phyloP scores from a whole-genome alignment of 2,329 filamentous ascomycete genomes.

The Claviceps fusiformis region DNA sequence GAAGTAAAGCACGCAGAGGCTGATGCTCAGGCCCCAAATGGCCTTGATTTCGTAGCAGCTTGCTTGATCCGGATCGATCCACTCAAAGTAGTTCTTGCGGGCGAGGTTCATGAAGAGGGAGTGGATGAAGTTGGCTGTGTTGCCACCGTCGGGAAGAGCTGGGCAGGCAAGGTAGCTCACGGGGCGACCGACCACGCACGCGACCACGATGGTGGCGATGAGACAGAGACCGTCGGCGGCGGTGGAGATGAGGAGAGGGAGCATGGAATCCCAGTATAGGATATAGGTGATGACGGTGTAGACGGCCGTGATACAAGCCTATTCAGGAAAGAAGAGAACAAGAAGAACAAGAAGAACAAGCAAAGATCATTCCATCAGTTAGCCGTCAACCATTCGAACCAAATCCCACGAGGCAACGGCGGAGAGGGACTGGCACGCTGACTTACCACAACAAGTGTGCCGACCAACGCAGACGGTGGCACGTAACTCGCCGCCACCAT shows the following conservation, averaged over 20 bases:
- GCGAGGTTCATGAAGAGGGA: constrained; percentile 27
- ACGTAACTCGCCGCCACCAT: constrained; percentile 54
- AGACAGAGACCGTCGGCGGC: constrained; percentile 55
- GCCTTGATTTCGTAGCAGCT: constrained; percentile 78
- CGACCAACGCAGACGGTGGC: constrained; percentile 61
- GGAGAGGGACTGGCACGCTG: not conserved
- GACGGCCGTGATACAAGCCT: constrained; percentile 67
- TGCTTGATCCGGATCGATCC: constrained; percentile 37
- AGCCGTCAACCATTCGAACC: not conserved
- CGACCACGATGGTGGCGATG: constrained; percentile 64
- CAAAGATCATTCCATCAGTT: not conserved
- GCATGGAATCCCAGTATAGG: constrained; percentile 63
- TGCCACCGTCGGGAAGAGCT: constrained; percentile 27
- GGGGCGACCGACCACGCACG: constrained; percentile 65
- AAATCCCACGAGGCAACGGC: too few relatives aligned
- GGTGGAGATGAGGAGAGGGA: constrained; percentile 58
- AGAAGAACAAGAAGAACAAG: not conserved
- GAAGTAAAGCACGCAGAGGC: constrained; percentile 58
- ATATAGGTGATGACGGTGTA: constrained; percentile 73
- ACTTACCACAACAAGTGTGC: constrained; percentile 67
- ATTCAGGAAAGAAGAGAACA: not conserved
- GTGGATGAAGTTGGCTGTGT: constrained; percentile 30
- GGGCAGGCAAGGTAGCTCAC: constrained; percentile 66
- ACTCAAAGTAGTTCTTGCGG: constrained; percentile 23
- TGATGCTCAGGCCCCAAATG: constrained; percentile 75